Base-by-base conservation (phyloP, 192 early-diverging fungal genomes). In the Fimicolochytrium jonesii region DNA sequence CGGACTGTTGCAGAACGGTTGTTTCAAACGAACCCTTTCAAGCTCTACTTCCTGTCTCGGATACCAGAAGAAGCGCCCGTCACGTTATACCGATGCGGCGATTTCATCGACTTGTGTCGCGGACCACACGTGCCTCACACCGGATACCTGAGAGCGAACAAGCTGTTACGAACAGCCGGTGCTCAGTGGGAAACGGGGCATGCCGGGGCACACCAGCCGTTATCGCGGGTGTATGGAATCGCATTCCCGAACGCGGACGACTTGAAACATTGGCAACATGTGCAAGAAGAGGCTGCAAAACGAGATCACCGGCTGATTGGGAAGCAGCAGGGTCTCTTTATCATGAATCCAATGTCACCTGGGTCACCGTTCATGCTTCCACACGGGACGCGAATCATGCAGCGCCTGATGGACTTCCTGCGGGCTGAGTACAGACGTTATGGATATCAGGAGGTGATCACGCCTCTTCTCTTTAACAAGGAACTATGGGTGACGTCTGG, bases 381-480 rank as follows among this genome's bases (percentile, higher is more conserved):
- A 4, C 79, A 78, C 39, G 79, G 79, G 9, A 87, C 85, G n/a
- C 78, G 92, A 45, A 88, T 97, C 63, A 86, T 91, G 25, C 82
- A 91, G 48, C 73, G 79, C 33, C 70, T 97, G 9, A 75, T 90
- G 71, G 74, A 84, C 6, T 84, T 88, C 61, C 77, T 97, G 52
- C 75, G 91, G 28, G 62, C 65, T 5, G 85, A 94, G 66, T 95
- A 95, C 53, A 73, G 74, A 0, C 71, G 77, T 30, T 89, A 79
- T 56, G 91, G 90, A 0, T 94, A 87, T 48, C 76, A 91, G 11
- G 93, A 97, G 71, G 92, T 97, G 28, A 90, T 90, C 68, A 90
- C 92, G 1, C 95, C 95, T 11, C 76, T 93, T 31, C 83, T 97
- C 59, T 97, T 89, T 74, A 92, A 93, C 69, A 92, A 91, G 68